Percentiles rank a stretch among this genome's conserved stretches.
Evolutionary conservation across 306 rosid genomes (phyloP).

Genomic region (Castanopsis chinensis): DNA sequence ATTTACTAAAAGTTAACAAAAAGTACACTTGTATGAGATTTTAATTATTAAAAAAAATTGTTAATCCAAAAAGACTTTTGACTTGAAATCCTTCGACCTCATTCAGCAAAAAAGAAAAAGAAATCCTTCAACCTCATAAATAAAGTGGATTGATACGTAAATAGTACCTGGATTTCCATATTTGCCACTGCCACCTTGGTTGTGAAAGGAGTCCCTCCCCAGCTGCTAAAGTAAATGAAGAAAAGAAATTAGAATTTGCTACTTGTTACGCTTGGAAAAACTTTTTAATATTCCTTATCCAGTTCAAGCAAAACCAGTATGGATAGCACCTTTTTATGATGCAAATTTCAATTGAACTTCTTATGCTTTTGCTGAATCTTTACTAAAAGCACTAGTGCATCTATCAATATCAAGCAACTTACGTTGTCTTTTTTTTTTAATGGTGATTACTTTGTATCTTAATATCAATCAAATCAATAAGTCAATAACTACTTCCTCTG

Average conservation of each 20-base stretch:
- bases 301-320: not conserved
- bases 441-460: not conserved
- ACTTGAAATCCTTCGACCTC: not conserved
- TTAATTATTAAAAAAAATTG: too few relatives aligned
- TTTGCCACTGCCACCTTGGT: conserved; percentile 17
- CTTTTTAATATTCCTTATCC: not conserved
- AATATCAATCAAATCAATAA: not conserved
- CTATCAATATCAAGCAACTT: not conserved
- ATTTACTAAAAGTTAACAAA: too few relatives aligned
- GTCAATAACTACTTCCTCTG: not conserved
- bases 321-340: not conserved
- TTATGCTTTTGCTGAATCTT: not conserved
- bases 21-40: too few relatives aligned
- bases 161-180: conserved; percentile 26
- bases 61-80: not conserved
- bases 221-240: conserved; percentile 27
- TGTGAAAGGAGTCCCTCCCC: conserved; percentile 17
- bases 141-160: too few relatives aligned
- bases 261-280: not conserved
- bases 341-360: not conserved
- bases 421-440: not conserved
- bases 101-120: too few relatives aligned
- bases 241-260: not conserved
- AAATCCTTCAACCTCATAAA: too few relatives aligned
- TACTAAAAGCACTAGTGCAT: not conserved